Percentiles rank a stretch among this genome's conserved stretches.
phyloP scores from a whole-genome alignment of 1,139 yeast genomes.

The Saccharomyces hybrid region DNA sequence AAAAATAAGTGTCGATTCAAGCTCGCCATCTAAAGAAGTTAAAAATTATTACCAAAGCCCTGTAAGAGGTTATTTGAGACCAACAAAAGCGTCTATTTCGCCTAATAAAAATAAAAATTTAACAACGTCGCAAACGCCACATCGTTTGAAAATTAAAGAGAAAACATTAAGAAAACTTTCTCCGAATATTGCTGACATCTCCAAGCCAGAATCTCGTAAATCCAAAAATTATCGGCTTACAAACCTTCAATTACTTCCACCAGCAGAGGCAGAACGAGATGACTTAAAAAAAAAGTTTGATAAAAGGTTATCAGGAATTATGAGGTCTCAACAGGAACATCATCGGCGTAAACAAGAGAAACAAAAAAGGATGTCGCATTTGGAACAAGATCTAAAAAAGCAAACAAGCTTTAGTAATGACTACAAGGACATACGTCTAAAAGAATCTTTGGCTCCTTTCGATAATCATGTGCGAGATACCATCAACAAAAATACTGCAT shows the following conservation, averaged over 20 bases:
- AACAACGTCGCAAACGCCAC: background rate
- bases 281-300: constrained; percentile 27
- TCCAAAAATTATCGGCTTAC: constrained; percentile 18
- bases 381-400: constrained; percentile 22
- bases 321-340: constrained; percentile 29
- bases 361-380: constrained; percentile 24
- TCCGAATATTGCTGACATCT: background rate
- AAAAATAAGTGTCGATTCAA: background rate
- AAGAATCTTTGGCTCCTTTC: background rate
- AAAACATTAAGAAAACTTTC: background rate
- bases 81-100: background rate
- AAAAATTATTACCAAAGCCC: background rate
- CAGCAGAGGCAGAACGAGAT: constrained; percentile 20
- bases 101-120: background rate
- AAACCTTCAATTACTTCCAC: constrained; percentile 25
- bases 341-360: constrained; percentile 22
- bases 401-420: constrained; percentile 21
- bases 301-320: constrained; percentile 29
- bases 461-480: constrained; percentile 1
- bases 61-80: background rate
- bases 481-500: constrained; percentile 3
- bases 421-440: constrained; percentile 6
- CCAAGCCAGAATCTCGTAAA: background rate
- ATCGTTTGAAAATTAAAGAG: background rate
- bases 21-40: background rate